Base-by-base conservation (phyloP, 345 rosid genomes). In the Carallia pectinifolia region DNA sequence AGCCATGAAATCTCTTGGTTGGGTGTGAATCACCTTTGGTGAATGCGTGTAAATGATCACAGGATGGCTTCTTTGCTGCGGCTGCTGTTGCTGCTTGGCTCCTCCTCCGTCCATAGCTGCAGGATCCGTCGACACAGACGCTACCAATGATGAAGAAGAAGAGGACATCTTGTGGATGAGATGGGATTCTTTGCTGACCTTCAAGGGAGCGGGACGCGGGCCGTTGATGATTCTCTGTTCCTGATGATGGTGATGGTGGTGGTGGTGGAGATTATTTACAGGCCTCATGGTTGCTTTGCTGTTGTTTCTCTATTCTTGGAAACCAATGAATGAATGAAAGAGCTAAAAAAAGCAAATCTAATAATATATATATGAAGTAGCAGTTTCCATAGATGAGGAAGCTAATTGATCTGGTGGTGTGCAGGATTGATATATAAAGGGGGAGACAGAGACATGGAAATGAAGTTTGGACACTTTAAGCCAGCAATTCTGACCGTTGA, bases 401-500 rank as follows among this genome's bases (percentile, higher is more conserved):
- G 50, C 13, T 12, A 12, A 12, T 44, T 44, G 12, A 62, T 2
- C 7, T 0, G 7, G 64, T 15, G 0, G 33, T 6, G 2, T 5
- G 61, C 29, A 29, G 67, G 0, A 53, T 23, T 18, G 16, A 38
- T 18, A 34, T 31, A 62, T 59, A 18, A 53, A 50, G 16, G 66
- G 13, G 33, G 48, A 69, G 3, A 64, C n/a, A 60, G 52, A 40
- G 23, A 56, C 10, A 58, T 48, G 53, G 68, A 55, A 56, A 55
- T 10, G 55, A 48, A 34, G 61, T 29, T 56, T 53, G 66, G 58
- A 23, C 4, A 9, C 36, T 55, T 66, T 40, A 44, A 69, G 91
- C 89, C 85, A 76, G 81, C 88, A 78, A 81, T 78, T 78, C 81
- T 83, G 93, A 90, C 91, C 96, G 85, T 84, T 88, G 96, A 90